phyloP scores from a whole-genome alignment of 1,139 yeast species.

The Kodamaea sp. region DNA sequence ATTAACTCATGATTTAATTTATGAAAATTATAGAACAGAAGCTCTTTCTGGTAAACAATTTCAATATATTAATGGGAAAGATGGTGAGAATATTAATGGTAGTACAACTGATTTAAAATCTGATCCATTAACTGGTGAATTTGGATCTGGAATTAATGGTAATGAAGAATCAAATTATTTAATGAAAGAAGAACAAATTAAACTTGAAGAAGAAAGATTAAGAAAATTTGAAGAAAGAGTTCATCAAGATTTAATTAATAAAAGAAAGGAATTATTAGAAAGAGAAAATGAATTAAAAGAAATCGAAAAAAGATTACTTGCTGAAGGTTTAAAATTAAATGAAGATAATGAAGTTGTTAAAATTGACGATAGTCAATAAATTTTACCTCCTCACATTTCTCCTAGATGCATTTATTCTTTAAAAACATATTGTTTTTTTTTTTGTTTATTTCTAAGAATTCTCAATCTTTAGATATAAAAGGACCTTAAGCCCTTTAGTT shows the following conservation, averaged over 20 bases:
- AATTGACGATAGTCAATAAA: slow-evolving; percentile 12
- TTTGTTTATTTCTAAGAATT: too few relatives aligned
- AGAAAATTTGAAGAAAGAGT: slow-evolving; percentile 81
- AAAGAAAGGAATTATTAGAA: slow-evolving; percentile 78
- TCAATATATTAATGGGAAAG: slow-evolving; percentile 31
- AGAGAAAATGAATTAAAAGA: slow-evolving; percentile 86
- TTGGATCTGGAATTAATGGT: slow-evolving; percentile 7
- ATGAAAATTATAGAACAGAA: slow-evolving; percentile 72
- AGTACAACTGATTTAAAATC: not conserved
- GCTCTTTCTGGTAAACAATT: slow-evolving; percentile 50
- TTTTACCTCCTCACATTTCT: not conserved
- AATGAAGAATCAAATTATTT: slow-evolving; percentile 46
- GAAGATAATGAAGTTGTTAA: slow-evolving; percentile 43
- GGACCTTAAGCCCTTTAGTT: slow-evolving; percentile 1
- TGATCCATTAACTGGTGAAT: not conserved
- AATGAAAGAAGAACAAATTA: slow-evolving; percentile 76
- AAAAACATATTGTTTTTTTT: too few relatives aligned
- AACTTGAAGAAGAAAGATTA: slow-evolving; percentile 74
- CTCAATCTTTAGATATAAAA: not conserved
- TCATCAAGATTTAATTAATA: slow-evolving; percentile 80
- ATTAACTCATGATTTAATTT: slow-evolving; percentile 60
- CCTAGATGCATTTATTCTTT: too few relatives aligned
- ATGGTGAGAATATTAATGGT: slow-evolving; percentile 12
- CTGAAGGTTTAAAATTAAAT: slow-evolving; percentile 47
- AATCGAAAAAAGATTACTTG: slow-evolving; percentile 70